Evolutionary conservation across 1,284 basidiomycete genomes (phyloP).

Genomic region (Anthracocystis setariae): DNA sequence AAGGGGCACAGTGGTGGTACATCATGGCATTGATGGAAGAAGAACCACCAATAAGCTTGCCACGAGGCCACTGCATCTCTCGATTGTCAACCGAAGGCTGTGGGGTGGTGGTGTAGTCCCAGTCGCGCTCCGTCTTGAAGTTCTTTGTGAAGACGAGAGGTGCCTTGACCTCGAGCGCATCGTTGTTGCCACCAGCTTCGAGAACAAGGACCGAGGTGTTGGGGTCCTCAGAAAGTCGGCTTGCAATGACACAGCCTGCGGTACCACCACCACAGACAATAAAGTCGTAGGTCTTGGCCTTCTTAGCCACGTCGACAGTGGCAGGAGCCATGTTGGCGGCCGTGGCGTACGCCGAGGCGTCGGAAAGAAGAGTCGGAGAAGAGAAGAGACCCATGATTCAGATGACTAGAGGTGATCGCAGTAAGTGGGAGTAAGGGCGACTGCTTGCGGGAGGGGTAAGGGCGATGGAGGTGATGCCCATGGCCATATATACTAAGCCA

Average conservation of each 20-base stretch:
- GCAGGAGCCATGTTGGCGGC: conserved; percentile 32
- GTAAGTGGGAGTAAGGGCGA: not conserved
- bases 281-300: conserved; percentile 47
- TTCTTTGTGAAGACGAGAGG: conserved; percentile 53
- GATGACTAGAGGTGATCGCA: not conserved
- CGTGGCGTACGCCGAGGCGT: conserved; percentile 43
- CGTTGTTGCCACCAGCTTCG: conserved; percentile 54
- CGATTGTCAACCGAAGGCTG: conserved; percentile 36
- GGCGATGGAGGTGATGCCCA: not conserved
- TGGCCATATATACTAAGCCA: not conserved
- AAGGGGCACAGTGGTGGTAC: conserved; percentile 48
- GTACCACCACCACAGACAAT: conserved; percentile 59
- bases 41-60: conserved; percentile 67
- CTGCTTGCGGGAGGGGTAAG: not conserved
- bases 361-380: conserved; percentile 20
- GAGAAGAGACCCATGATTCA: conserved; percentile 47
- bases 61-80: conserved; percentile 53
- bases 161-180: conserved; percentile 49
- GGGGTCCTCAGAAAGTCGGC: conserved; percentile 52
- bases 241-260: conserved; percentile 56
- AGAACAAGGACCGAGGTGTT: conserved; percentile 52
- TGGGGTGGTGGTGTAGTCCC: conserved; percentile 56
- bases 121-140: conserved; percentile 53
- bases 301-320: conserved; percentile 35
- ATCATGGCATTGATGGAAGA: conserved; percentile 70